Evolutionary conservation across 106 monocot genomes (phyloP), one percentile per base, ranked within the genome.

Genomic region (Hemerocallis citrina): DNA sequence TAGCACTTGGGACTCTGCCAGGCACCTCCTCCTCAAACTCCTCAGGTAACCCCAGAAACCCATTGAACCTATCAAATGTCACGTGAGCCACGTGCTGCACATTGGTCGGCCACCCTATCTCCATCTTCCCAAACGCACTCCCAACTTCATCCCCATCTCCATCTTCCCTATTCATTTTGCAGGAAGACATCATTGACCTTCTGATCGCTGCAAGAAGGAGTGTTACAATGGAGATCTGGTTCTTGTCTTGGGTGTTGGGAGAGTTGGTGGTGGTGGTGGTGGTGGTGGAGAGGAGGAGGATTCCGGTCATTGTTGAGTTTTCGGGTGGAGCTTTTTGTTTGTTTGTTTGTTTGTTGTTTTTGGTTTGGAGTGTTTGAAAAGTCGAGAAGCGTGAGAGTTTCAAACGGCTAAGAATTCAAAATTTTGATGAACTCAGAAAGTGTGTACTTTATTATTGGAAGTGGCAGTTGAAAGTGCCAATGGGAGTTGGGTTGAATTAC

Each of bases 81-180:
- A 95, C 94, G 52, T 95, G 94, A 2, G 94, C 71, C 60, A 95
- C 62, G 46, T 95, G 94, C 25, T 67, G 74, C 47, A 95, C 86
- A 34, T 95, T 81, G 14, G 94, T 89, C 9, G 94, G 94, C 86
- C 86, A 86, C 10, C 89, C 78, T 54, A 95, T 89, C 37, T 93
- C 85, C 85, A 93, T 77, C 47, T 69, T 3, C 9, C 22, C 46
- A 12, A 31, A 28, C n/a, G 32, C 8, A 28, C 32, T 15, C 28
- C 12, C 56, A n/a, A 34, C 17, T 10, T 6, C 7, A 14, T 7
- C 17, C 14, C 15, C 56, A 34, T 33, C 56, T 0, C n/a, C 16
- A n/a, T 19, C 56, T 13, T 10, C 31, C 5, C 22, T 20, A 19
- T 56, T 34, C 56, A 56, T 34, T 34, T 16, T 56, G 56, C 56